Evolutionary conservation across 176 grass and related monocot species (phyloP), one percentile per base, ranked within the genome.

Genomic region (Areca catechu): DNA sequence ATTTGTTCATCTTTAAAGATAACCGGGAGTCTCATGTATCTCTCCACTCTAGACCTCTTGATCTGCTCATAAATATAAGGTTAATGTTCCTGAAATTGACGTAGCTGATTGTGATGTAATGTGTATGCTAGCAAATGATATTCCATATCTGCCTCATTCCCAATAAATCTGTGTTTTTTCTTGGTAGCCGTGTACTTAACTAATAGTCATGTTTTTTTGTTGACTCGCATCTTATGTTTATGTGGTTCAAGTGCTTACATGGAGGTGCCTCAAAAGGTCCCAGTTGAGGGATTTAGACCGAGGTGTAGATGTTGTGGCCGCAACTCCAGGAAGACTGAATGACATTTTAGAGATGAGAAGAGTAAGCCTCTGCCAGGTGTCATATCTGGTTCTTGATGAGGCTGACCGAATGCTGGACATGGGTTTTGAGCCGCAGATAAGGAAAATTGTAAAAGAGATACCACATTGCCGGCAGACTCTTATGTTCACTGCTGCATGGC

Each of bases 401-500:
- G 86, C 86, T 79, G 86, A 90, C 53, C 82, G 86, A 54, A 90
- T 90, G 86, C 59, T 90, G 68, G 86, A 90, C 63, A 90, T 90
- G 86, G 86, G 86, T 3, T 90, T 90, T 71, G 93, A 98, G 60
- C 93, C 93, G 72, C 86, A 98, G 65, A 98, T 98, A 72, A 60
- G 84, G 25, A 98, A 84, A 73, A 98, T 98, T 68, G 85, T 98
- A 63, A 88, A 85, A 66, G 83, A 78, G 20, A 76, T 98, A 77
- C 87, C 93, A 66, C 69, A 70, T 61, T 51, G 66, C 69, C 78
- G 83, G 17, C 93, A 98, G 74, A 98, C 93, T n/a, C 86, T 98
- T 68, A 98, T 98, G 93, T 98, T 88, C 52, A 98, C 93, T 71
- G 93, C 93, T 72, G 92, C 93, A 22, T 98, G 93, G 93, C 93